Evolutionary conservation across 805 yeast species (phyloP).

Genomic region (Danielia oregonensis): DNA sequence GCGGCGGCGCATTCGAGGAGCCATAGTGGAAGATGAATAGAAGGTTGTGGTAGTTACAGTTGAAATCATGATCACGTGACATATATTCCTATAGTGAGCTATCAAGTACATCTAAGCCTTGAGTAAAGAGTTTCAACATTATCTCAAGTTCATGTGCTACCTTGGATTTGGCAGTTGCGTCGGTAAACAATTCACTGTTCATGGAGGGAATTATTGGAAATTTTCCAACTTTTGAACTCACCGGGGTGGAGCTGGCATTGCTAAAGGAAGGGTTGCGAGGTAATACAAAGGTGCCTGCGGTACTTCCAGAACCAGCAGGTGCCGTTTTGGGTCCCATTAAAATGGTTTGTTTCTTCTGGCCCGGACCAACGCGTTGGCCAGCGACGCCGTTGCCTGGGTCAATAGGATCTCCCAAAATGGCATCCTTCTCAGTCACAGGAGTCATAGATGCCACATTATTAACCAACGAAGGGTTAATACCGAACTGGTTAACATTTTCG

Average conservation of each 20-base stretch:
- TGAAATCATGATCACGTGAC: background rate
- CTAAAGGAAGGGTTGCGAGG: background rate
- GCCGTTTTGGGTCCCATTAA: conserved; percentile 3
- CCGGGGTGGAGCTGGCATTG: background rate
- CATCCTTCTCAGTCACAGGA: conserved; percentile 63
- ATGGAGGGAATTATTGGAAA: conserved; percentile 38
- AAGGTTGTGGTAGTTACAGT: background rate
- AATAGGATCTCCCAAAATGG: conserved; percentile 9
- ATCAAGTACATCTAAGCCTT: conserved; percentile 41
- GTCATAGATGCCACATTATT: conserved; percentile 67
- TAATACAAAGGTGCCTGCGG: background rate
- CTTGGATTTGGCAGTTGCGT: conserved; percentile 32
- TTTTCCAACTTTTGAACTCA: conserved; percentile 4
- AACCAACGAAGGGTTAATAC: conserved; percentile 52
- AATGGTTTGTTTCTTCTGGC: conserved; percentile 2
- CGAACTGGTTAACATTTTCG: conserved; percentile 63
- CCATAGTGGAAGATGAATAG: conserved; percentile 25
- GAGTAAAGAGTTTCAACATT: conserved; percentile 35
- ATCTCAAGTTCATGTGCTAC: conserved; percentile 34
- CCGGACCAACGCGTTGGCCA: background rate
- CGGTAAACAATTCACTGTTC: conserved; percentile 35
- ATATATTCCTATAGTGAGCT: conserved; percentile 4
- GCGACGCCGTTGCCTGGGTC: background rate
- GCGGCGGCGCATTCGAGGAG: conserved; percentile 43
- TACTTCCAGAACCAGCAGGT: background rate